These are phyloP conservation scores for Fennellomyces sp. DNA, from an alignment of 371 early-diverging fungal species.

Conservation along the genomic window DNA sequence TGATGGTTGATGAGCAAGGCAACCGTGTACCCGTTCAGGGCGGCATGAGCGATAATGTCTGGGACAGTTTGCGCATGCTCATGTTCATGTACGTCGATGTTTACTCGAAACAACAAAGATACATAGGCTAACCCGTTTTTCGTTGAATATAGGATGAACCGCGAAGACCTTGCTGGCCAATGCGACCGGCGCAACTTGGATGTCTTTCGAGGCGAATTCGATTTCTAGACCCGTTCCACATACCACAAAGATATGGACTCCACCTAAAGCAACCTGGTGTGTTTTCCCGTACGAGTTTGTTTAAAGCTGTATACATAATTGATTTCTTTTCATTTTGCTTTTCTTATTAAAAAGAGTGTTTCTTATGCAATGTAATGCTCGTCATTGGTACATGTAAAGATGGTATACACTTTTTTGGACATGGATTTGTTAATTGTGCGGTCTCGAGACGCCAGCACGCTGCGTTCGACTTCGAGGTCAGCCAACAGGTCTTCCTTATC, in stretches of 20 bases:
- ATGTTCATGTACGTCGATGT: conserved; percentile 63
- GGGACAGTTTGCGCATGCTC: conserved; percentile 87
- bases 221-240: conserved; percentile 57
- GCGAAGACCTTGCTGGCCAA: conserved; percentile 74
- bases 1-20: conserved; percentile 32
- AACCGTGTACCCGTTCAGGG: conserved; percentile 34
- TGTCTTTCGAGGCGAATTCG: conserved; percentile 80
- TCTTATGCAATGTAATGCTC: conserved; percentile 32
- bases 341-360: background rate
- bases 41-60: conserved; percentile 79
- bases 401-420: conserved; percentile 57
- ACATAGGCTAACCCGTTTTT: background rate
- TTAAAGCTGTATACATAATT: background rate
- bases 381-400: conserved; percentile 58
- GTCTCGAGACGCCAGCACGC: conserved; percentile 28
- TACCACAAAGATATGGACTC: conserved; percentile 13
- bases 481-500: conserved; percentile 40
- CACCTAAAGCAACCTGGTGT: conserved; percentile 20
- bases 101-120: background rate
- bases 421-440: conserved; percentile 47
- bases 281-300: conserved; percentile 15
- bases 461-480: conserved; percentile 48
- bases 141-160: conserved; percentile 50
- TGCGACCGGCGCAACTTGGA: conserved; percentile 75
- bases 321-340: conserved; percentile 11